Evolutionary conservation across 208 protist species (phyloP), one percentile per base, ranked within the genome.

Genomic region (Kentomonas sorsogonicus): DNA sequence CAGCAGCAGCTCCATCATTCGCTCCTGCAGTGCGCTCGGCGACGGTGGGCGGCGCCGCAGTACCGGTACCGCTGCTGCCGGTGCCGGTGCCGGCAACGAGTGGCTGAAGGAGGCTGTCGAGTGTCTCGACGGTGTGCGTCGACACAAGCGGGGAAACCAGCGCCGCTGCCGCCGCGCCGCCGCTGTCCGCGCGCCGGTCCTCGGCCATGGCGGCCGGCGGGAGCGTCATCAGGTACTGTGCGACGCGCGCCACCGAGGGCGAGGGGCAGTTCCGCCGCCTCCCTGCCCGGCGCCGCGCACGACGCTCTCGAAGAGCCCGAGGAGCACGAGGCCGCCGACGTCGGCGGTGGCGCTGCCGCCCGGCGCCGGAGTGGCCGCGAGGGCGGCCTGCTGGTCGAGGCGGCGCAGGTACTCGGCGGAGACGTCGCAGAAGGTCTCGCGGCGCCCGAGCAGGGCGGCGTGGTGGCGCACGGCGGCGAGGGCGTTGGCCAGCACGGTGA

Each of bases 381-480:
- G 70, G 7, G 54, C 43, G 18, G 64, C 56, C 26, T 68, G 67
- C 34, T 81, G 69, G 46, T 65, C 44, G 18, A 70, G 72, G 62
- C 76, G 58, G 23, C 87, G 80, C 31, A 94, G 71, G 40, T 80
- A 74, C 66, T 87, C 87, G 3, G 87, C 69, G 9, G 83, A 90
- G n/a, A 94, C 59, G 48, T 65, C 54, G 20, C 7, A 94, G 63
- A 63, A 87, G 89, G 26, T 39, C 43, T 22, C 56, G 52, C 31
- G 34, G 68, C 20, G 67, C 53, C 1, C 61, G 36, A 72, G 27
- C 23, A 72, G 64, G 29, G 69, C 63, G 36, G 65, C 60, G 54
- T 84, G 89, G 27, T 74, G 81, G 1, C 74, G 75, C 26, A 92
- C 74, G n/a, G 89, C 70, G n/a, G 75, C 66, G 33, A 91, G 75